Evolutionary conservation across 2,329 filamentous ascomycete genomes (phyloP).

Genomic region (Sphaerostilbella broomeana): DNA sequence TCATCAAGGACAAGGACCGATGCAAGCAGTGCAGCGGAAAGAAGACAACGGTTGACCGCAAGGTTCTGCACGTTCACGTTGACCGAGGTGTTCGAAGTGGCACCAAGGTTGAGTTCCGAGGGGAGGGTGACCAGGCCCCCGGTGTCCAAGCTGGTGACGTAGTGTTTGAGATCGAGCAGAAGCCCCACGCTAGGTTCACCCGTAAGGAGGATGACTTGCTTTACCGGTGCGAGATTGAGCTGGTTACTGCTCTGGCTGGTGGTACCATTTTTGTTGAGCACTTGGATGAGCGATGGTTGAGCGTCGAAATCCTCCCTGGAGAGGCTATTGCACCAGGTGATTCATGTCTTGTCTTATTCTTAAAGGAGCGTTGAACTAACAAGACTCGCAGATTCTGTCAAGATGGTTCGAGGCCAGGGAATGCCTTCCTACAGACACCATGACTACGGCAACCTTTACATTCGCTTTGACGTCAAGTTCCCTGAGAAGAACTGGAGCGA

Average conservation of each 20-base stretch:
- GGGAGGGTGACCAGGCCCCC: conserved; percentile 92
- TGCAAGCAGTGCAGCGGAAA: conserved; percentile 96
- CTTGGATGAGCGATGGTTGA: conserved; percentile 94
- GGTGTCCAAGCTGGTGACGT: conserved; percentile 93
- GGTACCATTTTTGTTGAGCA: conserved; percentile 91
- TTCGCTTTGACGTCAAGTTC: conserved; percentile 97
- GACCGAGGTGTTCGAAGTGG: conserved; percentile 90
- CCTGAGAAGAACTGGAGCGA: conserved; percentile 68
- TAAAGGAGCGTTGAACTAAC: neutral
- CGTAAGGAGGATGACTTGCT: conserved; percentile 94
- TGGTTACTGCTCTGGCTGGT: conserved; percentile 88
- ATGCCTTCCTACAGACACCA: conserved; percentile 97
- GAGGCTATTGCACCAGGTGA: conserved; percentile 90
- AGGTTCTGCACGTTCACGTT: conserved; percentile 96
- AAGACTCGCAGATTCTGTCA: conserved; percentile 63
- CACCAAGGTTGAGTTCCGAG: conserved; percentile 94
- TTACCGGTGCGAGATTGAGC: conserved; percentile 91
- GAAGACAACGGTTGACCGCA: conserved; percentile 96
- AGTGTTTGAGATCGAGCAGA: conserved; percentile 98
- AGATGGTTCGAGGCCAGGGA: conserved; percentile 91
- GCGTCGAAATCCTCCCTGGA: conserved; percentile 84
- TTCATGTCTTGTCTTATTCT: conserved; percentile 24
- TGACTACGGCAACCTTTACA: conserved; percentile 91
- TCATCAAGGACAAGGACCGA: conserved; percentile 91
- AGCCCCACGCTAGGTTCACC: conserved; percentile 93